These are phyloP conservation scores for Globisporangium polare DNA, from an alignment of 352 stramenopile species.

Conservation along the genomic window DNA sequence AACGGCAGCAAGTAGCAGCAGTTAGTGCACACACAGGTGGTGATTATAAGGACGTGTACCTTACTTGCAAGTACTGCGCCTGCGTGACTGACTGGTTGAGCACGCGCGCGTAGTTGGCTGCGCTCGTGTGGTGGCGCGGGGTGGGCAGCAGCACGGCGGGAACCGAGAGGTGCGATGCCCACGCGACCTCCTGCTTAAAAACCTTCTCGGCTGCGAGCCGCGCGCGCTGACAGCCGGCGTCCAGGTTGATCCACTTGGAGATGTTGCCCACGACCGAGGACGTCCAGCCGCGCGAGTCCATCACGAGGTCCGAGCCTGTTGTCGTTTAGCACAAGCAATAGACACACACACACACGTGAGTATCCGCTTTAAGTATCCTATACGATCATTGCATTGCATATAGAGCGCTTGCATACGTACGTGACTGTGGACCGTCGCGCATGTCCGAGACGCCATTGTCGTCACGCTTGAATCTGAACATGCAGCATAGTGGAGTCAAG, in stretches of 20 bases:
- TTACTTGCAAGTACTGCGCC: conserved; percentile 43
- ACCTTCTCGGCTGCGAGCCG: conserved; percentile 64
- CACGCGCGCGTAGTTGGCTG: conserved; percentile 83
- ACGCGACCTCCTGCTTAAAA: conserved; percentile 93
- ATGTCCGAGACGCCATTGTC: conserved; percentile 52
- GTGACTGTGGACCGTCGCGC: conserved; percentile 51
- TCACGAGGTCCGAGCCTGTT: conserved; percentile 72
- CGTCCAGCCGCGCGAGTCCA: conserved; percentile 84
- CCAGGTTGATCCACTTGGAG: conserved; percentile 79
- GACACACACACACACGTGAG: background rate
- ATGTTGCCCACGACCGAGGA: conserved; percentile 74
- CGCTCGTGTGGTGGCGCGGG: conserved; percentile 35
- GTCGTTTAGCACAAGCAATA: background rate
- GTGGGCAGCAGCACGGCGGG: conserved; percentile 91
- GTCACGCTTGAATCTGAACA: conserved; percentile 65
- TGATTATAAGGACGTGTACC: too few relatives aligned
- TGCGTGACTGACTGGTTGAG: conserved; percentile 78
- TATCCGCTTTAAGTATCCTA: too few relatives aligned
- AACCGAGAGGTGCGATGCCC: conserved; percentile 95
- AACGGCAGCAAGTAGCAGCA: too few relatives aligned
- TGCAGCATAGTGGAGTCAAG: background rate
- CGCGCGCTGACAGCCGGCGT: conserved; percentile 31
- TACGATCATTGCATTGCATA: too few relatives aligned
- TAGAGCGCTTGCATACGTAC: conserved; percentile 21
- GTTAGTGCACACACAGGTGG: too few relatives aligned